Percentiles rank a stretch among this genome's conserved stretches.
These are phyloP conservation scores for Pseudocercospora fijiensis DNA, from an alignment of 2,329 filamentous ascomycete species.

Conservation along the genomic window DNA sequence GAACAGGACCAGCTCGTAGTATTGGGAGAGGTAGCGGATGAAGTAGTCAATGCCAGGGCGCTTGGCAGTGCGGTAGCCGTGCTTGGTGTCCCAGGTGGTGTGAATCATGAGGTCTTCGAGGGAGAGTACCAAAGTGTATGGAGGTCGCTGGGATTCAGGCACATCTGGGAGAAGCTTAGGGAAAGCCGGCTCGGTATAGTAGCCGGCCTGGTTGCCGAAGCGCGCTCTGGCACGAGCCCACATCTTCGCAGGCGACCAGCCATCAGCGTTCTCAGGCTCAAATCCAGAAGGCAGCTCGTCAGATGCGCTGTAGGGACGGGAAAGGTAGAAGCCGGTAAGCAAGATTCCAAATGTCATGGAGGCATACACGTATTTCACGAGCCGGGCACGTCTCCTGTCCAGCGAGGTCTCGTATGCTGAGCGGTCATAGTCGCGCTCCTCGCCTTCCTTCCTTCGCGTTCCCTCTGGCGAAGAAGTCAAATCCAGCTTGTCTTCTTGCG, in stretches of 20 bases:
- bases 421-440: constrained; percentile 67
- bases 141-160: constrained; percentile 74
- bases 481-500: constrained; percentile 31
- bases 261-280: constrained; percentile 67
- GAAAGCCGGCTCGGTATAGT: constrained; percentile 96
- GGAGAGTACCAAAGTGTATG: constrained; percentile 89
- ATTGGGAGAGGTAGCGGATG: constrained; percentile 91
- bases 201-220: constrained; percentile 71
- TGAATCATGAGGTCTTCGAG: constrained; percentile 92
- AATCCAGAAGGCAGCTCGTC: constrained; percentile 63
- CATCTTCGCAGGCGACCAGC: constrained; percentile 73
- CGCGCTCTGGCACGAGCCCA: constrained; percentile 78
- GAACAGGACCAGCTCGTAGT: constrained; percentile 97
- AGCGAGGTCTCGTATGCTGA: constrained; percentile 87
- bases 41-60: constrained; percentile 96
- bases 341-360: constrained; percentile 57
- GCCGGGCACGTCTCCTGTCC: constrained; percentile 73
- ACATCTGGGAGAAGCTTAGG: constrained; percentile 84
- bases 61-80: constrained; percentile 94
- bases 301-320: constrained; percentile 77
- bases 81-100: constrained; percentile 89
- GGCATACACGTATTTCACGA: constrained; percentile 73
- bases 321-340: constrained; percentile 69
- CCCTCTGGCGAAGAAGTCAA: constrained; percentile 34
- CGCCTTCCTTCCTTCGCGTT: constrained; percentile 47